Evolutionary conservation across 2,329 filamentous ascomycete species (phyloP).

Genomic region (Monosporascus ibericus): DNA sequence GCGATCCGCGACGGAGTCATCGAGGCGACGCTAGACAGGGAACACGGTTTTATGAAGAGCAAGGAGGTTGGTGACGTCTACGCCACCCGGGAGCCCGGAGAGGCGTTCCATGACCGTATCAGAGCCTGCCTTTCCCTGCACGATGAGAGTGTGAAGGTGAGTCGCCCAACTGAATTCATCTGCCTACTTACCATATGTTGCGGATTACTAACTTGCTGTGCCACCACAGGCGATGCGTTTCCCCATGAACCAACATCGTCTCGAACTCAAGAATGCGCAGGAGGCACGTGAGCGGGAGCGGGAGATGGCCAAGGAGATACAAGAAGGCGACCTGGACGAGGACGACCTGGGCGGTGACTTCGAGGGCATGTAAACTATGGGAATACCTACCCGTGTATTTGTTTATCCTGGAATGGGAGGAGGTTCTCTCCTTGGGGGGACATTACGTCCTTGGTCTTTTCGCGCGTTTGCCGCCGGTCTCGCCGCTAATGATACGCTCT

Average conservation of each 20-base stretch:
- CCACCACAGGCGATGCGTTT: conserved; percentile 81
- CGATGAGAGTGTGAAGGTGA: conserved; percentile 96
- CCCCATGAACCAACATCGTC: conserved; percentile 96
- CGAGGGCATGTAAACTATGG: conserved; percentile 70
- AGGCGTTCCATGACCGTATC: conserved; percentile 97
- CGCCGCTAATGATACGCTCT: conserved; percentile 6
- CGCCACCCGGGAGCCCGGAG: conserved; percentile 87
- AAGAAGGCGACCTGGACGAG: conserved; percentile 93
- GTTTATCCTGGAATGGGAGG: conserved; percentile 21
- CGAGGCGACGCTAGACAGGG: conserved; percentile 87
- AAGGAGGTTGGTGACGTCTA: conserved; percentile 96
- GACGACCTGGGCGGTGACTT: conserved; percentile 95
- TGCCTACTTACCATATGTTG: not conserved
- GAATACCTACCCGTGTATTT: conserved; percentile 1
- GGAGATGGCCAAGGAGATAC: conserved; percentile 97
- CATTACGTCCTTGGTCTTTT: conserved; percentile 2
- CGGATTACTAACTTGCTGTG: conserved; percentile 20
- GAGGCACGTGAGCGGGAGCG: conserved; percentile 95
- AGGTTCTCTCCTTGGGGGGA: conserved; percentile 2
- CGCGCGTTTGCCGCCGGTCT: conserved; percentile 1
- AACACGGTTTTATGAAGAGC: conserved; percentile 97
- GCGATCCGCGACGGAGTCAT: conserved; percentile 97
- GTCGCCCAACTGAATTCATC: conserved; percentile 13
- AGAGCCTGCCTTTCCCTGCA: conserved; percentile 84
- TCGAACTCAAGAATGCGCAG: conserved; percentile 96